Evolutionary conservation across 352 stramenopile species (phyloP).

Genomic region (Phytophthora rubi): DNA sequence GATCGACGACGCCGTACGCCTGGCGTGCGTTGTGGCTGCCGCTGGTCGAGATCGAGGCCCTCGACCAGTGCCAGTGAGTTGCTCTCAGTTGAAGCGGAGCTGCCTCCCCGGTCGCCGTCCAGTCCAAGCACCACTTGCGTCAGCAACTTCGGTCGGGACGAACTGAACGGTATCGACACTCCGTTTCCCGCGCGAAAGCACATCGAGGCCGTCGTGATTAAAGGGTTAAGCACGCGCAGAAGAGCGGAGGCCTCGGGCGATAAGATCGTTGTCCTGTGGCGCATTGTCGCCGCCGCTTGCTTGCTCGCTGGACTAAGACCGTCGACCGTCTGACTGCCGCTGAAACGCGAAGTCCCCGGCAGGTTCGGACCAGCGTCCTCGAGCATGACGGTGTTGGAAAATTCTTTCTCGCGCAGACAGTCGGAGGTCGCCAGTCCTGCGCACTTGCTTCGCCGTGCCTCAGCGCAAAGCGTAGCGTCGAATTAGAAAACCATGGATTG

Average conservation of each 20-base stretch:
- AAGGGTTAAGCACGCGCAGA: slow-evolving; percentile 3
- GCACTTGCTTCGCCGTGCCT: not conserved
- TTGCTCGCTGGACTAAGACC: not conserved
- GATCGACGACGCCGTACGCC: slow-evolving; percentile 4
- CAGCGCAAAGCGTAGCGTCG: no score
- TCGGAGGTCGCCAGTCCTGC: not conserved
- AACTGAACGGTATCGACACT: slow-evolving; percentile 37
- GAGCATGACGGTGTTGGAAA: slow-evolving; percentile 20
- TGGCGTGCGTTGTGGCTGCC: not conserved
- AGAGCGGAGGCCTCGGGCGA: not conserved
- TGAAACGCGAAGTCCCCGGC: slow-evolving; percentile 12
- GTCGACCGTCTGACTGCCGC: not conserved
- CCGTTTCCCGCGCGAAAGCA: slow-evolving; percentile 14
- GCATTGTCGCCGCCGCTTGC: not conserved
- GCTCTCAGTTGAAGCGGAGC: slow-evolving; percentile 14
- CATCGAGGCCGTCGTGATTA: not conserved
- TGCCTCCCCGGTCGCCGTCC: slow-evolving; percentile 1
- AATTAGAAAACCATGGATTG: no score
- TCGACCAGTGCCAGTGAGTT: slow-evolving; percentile 3
- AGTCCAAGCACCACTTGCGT: slow-evolving; percentile 14
- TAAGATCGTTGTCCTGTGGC: no score
- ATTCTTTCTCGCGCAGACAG: not conserved
- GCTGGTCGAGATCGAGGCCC: not conserved
- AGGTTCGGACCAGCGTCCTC: slow-evolving; percentile 18
- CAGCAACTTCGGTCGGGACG: slow-evolving; percentile 28